Conservation (phyloP, 768 basidiomycete species). For the Phanerodontia chrysosporium region DNA sequence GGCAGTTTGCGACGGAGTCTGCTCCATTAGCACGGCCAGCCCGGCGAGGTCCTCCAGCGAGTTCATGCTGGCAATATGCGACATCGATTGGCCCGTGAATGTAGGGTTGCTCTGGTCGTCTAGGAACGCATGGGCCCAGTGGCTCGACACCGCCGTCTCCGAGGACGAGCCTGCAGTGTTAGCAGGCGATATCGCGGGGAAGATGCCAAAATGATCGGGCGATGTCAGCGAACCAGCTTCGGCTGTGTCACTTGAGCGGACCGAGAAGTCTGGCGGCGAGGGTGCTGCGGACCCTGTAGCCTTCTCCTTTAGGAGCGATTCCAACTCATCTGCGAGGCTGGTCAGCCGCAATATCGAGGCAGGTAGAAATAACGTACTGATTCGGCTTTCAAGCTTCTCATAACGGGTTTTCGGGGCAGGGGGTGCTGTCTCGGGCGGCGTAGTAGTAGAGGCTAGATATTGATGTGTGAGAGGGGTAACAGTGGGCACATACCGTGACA, state of each 20-base stretch:
- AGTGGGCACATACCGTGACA: slow-evolving; percentile 13
- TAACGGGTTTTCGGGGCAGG: slow-evolving; percentile 59
- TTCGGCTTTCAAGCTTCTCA: slow-evolving; percentile 63
- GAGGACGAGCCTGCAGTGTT: neutral
- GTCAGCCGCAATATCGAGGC: neutral
- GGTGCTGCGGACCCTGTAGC: slow-evolving; percentile 20
- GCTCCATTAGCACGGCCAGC: slow-evolving; percentile 3
- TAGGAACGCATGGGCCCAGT: neutral
- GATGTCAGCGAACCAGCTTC: neutral
- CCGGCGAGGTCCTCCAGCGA: slow-evolving; percentile 12
- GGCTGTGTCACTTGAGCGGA: neutral
- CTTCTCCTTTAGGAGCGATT: slow-evolving; percentile 57
- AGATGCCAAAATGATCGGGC: neutral
- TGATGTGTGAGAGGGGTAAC: neutral
- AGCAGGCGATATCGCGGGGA: neutral
- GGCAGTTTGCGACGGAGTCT: neutral
- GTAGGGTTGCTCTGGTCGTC: neutral
- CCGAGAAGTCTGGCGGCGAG: neutral
- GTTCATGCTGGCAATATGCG: neutral
- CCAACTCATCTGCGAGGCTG: slow-evolving; percentile 54
- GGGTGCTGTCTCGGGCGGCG: slow-evolving; percentile 23
- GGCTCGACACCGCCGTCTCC: neutral
- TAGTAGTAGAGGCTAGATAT: slow-evolving; percentile 38
- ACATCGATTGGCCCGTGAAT: neutral
- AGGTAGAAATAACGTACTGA: slow-evolving; percentile 42